A percentile compares a stretch with the other conserved stretches of the same genome.
Evolutionary conservation across 805 yeast genomes (phyloP).

Genomic region (Zygotorulaspora danielsina): DNA sequence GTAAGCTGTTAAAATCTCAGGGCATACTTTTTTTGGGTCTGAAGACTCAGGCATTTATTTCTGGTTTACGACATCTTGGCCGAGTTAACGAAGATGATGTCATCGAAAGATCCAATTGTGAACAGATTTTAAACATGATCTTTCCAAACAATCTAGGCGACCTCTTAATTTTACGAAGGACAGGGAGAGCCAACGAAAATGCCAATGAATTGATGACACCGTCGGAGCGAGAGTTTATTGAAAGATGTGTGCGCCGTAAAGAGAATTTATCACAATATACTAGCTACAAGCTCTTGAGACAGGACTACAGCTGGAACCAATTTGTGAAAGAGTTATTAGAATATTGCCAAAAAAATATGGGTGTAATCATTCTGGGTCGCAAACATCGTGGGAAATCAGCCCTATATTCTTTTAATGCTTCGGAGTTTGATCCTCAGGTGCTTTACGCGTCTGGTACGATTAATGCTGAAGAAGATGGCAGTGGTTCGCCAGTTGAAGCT

Average conservation of each 20-base stretch:
- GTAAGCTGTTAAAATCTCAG: conserved; percentile 73
- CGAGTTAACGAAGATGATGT: conserved; percentile 8
- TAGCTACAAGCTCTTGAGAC: conserved; percentile 51
- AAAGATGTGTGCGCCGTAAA: conserved; percentile 67
- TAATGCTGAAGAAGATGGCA: conserved; percentile 10
- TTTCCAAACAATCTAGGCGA: conserved; percentile 62
- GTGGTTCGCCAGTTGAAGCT: not conserved
- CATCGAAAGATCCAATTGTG: conserved; percentile 13
- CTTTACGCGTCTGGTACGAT: conserved; percentile 23
- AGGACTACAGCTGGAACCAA: conserved; percentile 79
- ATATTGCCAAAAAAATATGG: conserved; percentile 70
- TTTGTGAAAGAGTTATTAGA: conserved; percentile 77
- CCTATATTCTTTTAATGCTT: conserved; percentile 20
- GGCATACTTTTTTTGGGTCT: conserved; percentile 76
- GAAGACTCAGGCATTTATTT: conserved; percentile 92
- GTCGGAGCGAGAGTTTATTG: conserved; percentile 73
- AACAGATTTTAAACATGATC: conserved; percentile 66
- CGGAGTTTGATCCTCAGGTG: conserved; percentile 26
- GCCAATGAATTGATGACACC: conserved; percentile 52
- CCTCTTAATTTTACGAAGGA: conserved; percentile 31
- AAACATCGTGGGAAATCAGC: conserved; percentile 37
- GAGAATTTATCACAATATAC: conserved; percentile 49
- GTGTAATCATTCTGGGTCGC: conserved; percentile 67
- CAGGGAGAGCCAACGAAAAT: conserved; percentile 10
- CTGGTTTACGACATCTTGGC: conserved; percentile 57